These are phyloP conservation scores for Heterobasidion occidentale DNA, from an alignment of 1,284 basidiomycete genomes.

Conservation along the genomic window DNA sequence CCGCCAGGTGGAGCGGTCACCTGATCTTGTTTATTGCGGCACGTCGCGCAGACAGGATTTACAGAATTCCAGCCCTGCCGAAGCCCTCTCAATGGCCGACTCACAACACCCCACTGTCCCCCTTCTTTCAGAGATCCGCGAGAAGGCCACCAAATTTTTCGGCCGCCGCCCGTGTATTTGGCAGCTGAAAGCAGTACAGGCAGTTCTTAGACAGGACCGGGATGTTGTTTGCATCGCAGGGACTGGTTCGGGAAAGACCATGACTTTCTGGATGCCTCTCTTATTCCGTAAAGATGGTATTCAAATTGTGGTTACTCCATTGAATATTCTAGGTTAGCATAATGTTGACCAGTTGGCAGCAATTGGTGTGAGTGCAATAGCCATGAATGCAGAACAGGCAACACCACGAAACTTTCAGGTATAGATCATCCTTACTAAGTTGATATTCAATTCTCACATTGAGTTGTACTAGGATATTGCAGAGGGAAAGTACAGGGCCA, in stretches of 20 bases:
- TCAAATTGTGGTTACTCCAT: slow-evolving; percentile 18
- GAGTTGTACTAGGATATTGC: slow-evolving; percentile 18
- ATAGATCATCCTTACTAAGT: background rate
- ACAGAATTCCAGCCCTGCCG: background rate
- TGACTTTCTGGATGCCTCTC: slow-evolving; percentile 23
- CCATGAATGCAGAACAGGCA: slow-evolving; percentile 14
- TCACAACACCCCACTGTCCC: background rate
- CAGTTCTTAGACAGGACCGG: slow-evolving; percentile 4
- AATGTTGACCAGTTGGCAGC: slow-evolving; percentile 10
- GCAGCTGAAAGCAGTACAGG: slow-evolving; percentile 12
- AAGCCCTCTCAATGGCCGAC: background rate
- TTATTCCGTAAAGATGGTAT: slow-evolving; percentile 18
- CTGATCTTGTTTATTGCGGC: background rate
- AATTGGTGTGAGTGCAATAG: slow-evolving; percentile 12
- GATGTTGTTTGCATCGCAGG: slow-evolving; percentile 17
- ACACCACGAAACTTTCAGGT: slow-evolving; percentile 14
- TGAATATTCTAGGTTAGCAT: slow-evolving; percentile 20
- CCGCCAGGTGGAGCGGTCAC: background rate
- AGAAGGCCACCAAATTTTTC: background rate
- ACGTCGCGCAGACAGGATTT: background rate
- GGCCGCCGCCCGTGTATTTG: slow-evolving; percentile 10
- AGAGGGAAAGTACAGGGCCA: slow-evolving; percentile 17
- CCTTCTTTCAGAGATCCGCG: background rate
- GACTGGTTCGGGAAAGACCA: slow-evolving; percentile 21
- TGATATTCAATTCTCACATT: background rate